Conservation (phyloP, 345 rosid species). For the Melaleuca alternifolia region DNA sequence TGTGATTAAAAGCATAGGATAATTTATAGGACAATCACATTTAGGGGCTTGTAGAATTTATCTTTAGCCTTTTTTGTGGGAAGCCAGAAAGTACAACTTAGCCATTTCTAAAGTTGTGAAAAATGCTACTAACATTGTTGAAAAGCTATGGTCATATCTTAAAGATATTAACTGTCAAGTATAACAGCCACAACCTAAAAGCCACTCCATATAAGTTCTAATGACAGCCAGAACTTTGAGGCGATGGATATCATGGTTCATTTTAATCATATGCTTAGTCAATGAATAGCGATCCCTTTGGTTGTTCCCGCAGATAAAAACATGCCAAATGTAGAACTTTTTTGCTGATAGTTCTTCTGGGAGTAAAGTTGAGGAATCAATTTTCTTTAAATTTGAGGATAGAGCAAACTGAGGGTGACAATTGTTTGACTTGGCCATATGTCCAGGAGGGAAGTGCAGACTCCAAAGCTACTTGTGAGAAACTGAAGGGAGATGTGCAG, state of each 20-base stretch:
- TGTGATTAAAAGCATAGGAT: not conserved
- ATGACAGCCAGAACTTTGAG: not conserved
- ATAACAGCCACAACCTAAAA: not conserved
- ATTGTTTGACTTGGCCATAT: not conserved
- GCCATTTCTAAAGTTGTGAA: not conserved
- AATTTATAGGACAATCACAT: not conserved
- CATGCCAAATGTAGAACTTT: not conserved
- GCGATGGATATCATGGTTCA: not conserved
- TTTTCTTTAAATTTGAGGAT: not conserved
- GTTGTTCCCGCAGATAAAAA: not conserved
- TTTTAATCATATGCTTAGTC: not conserved
- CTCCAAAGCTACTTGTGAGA: conserved; percentile 36
- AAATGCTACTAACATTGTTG: not conserved
- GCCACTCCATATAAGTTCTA: not conserved
- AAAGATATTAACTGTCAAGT: not conserved
- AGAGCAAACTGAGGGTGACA: not conserved
- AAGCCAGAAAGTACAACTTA: not conserved
- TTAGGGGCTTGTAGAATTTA: not conserved
- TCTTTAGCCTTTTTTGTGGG: not conserved
- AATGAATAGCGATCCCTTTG: not conserved
- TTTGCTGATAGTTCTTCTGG: not conserved
- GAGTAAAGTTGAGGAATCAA: not conserved
- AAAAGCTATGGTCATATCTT: not conserved
- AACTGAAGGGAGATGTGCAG: conserved; percentile 71
- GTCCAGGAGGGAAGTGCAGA: conserved; percentile 13